Percentiles rank a stretch among this genome's conserved stretches.
Conservation (phyloP, 2,329 filamentous ascomycete species). For the Aureobasidium sp. region DNA sequence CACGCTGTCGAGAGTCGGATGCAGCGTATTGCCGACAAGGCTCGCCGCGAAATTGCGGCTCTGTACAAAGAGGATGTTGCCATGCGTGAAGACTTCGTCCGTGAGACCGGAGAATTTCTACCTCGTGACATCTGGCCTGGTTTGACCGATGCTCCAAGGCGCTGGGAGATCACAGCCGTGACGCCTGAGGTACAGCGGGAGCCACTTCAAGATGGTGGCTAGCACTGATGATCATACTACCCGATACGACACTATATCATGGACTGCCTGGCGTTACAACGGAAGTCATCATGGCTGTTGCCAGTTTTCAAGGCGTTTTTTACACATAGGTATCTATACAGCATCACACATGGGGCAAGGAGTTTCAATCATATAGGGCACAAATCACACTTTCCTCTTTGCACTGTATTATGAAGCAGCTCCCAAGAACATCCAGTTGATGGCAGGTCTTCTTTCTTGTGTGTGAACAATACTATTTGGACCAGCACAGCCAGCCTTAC, state of each 20-base stretch:
- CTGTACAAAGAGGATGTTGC: constrained; percentile 58
- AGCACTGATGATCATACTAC: neutral
- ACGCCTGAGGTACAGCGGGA: neutral
- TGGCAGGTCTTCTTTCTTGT: too few species aligned
- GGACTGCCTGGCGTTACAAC: neutral
- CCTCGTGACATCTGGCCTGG: constrained; percentile 83
- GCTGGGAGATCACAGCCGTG: constrained; percentile 8
- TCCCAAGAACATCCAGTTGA: too few species aligned
- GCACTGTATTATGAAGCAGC: too few species aligned
- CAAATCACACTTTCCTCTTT: too few species aligned
- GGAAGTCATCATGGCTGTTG: too few species aligned
- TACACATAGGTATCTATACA: too few species aligned
- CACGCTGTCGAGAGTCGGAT: constrained; percentile 65
- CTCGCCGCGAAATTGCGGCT: constrained; percentile 65
- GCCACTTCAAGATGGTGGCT: neutral
- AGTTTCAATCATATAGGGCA: too few species aligned
- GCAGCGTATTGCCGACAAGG: constrained; percentile 64
- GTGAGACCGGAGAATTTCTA: constrained; percentile 76
- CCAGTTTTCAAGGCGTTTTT: too few species aligned
- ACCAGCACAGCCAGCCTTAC: too few species aligned
- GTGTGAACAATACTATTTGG: too few species aligned
- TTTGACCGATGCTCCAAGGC: constrained; percentile 40
- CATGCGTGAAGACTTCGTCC: constrained; percentile 68
- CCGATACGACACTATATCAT: neutral
- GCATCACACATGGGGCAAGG: too few species aligned